A percentile compares a stretch with the other conserved stretches of the same genome.
These are phyloP conservation scores for Collybia sordida DNA, from an alignment of 768 basidiomycete species.

Conservation along the genomic window DNA sequence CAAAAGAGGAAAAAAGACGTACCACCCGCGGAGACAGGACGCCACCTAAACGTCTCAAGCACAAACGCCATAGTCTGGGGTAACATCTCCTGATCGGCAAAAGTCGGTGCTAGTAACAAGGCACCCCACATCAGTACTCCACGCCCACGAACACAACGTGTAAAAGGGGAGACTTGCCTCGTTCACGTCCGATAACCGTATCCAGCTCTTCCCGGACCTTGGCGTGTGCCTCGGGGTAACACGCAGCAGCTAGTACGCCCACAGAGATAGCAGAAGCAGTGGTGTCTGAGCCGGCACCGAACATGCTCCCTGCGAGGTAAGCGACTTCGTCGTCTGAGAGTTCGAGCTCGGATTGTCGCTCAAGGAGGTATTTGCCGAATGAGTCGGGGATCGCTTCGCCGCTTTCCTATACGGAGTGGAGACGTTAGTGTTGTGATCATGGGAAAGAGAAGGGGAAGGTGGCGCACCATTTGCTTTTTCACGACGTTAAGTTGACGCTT, in stretches of 20 bases:
- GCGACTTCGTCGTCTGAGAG: slow-evolving; percentile 58
- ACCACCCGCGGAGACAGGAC: slow-evolving; percentile 51
- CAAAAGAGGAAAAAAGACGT: slow-evolving; percentile 2
- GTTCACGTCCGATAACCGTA: slow-evolving; percentile 44
- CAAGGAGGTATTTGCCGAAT: slow-evolving; percentile 59
- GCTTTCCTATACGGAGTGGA: slow-evolving; percentile 20
- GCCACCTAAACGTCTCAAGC: slow-evolving; percentile 50
- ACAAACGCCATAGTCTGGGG: slow-evolving; percentile 50
- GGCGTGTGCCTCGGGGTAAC: slow-evolving; percentile 50
- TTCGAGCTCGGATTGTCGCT: slow-evolving; percentile 51
- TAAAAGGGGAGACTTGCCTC: slow-evolving; percentile 24
- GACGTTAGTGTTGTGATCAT: background rate
- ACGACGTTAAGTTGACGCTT: slow-evolving; percentile 50
- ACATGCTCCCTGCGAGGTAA: slow-evolving; percentile 64
- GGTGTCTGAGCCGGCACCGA: slow-evolving; percentile 68
- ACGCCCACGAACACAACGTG: too few relatives aligned
- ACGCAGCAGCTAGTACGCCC: slow-evolving; percentile 56
- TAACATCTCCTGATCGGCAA: slow-evolving; percentile 39
- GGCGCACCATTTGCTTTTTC: background rate
- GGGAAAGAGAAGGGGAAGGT: background rate
- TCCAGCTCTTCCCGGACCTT: slow-evolving; percentile 58
- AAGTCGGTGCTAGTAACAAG: slow-evolving; percentile 30
- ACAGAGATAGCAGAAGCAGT: slow-evolving; percentile 60
- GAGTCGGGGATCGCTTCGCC: slow-evolving; percentile 39
- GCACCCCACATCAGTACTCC: too few relatives aligned